phyloP scores from a whole-genome alignment of 805 yeast species.

The Kodamaea hsintzibuensis region DNA sequence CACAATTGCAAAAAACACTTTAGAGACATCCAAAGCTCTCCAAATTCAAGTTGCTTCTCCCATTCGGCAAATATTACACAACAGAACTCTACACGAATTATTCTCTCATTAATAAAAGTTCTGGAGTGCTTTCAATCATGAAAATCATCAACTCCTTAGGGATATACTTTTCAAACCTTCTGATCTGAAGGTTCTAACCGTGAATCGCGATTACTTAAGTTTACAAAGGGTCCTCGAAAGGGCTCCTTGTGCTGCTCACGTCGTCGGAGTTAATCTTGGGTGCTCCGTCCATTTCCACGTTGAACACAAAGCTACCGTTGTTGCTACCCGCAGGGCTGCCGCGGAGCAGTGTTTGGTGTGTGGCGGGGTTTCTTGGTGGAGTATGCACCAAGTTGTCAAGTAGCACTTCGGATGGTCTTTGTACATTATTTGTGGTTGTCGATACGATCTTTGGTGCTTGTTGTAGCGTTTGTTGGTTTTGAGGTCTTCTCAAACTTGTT shows the following conservation, averaged over 20 bases:
- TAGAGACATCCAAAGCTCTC: too few relatives aligned
- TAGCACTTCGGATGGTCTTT: not conserved
- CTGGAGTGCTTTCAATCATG: not conserved
- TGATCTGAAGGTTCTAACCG: not conserved
- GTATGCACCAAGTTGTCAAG: slow-evolving; percentile 4
- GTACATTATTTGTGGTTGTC: not conserved
- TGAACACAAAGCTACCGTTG: slow-evolving; percentile 25
- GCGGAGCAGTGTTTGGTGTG: not conserved
- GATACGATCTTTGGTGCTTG: not conserved
- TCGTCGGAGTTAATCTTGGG: slow-evolving; percentile 8
- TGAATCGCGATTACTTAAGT: not conserved
- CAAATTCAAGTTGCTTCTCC: too few relatives aligned
- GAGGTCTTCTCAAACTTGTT: slow-evolving; percentile 29
- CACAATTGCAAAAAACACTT: too few relatives aligned
- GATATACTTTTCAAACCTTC: not conserved
- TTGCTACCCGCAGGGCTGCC: slow-evolving; percentile 7
- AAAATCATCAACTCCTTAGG: not conserved
- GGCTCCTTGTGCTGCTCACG: slow-evolving; percentile 24
- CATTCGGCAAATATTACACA: too few relatives aligned
- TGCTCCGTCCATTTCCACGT: slow-evolving; percentile 31
- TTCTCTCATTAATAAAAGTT: not conserved
- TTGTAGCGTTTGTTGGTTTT: slow-evolving; percentile 1
- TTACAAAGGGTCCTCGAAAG: slow-evolving; percentile 29
- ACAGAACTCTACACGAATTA: not conserved
- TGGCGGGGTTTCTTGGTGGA: not conserved